Conservation (phyloP, 148 eudicot genomes). For the Amaranthus palmeri region DNA sequence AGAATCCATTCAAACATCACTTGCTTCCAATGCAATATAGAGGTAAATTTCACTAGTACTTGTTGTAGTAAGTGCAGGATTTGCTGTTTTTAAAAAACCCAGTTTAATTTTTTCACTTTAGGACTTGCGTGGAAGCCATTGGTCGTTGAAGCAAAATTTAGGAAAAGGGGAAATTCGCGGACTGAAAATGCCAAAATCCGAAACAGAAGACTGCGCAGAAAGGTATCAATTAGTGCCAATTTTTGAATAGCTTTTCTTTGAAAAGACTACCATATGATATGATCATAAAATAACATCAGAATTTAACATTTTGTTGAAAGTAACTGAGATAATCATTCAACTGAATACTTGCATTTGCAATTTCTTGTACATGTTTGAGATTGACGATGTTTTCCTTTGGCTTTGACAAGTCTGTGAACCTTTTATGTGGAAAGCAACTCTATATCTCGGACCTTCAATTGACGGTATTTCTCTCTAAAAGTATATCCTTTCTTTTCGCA, state of each 20-base stretch:
- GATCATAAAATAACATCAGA: not conserved
- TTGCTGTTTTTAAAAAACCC: not conserved
- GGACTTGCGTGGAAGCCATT: slow-evolving; percentile 43
- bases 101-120: slow-evolving; percentile 15
- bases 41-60: slow-evolving; percentile 30
- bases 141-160: slow-evolving; percentile 55
- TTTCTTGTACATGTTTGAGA: too few relatives aligned
- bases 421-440: too few relatives aligned
- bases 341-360: too few relatives aligned
- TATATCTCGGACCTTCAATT: not conserved
- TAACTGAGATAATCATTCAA: too few relatives aligned
- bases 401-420: too few relatives aligned
- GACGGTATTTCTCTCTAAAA: not conserved
- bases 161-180: slow-evolving; percentile 47
- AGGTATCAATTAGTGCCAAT: slow-evolving; percentile 37
- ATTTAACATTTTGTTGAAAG: too few relatives aligned
- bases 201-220: slow-evolving; percentile 61
- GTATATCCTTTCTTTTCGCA: slow-evolving; percentile 17
- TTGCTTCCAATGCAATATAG: slow-evolving; percentile 28
- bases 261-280: not conserved
- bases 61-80: not conserved
- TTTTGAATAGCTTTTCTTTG: not conserved
- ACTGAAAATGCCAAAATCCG: slow-evolving; percentile 67
- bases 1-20: slow-evolving; percentile 19
- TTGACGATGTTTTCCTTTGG: too few relatives aligned